phyloP scores from a whole-genome alignment of 23 red algal genomes.

The Chondrus crispus region DNA sequence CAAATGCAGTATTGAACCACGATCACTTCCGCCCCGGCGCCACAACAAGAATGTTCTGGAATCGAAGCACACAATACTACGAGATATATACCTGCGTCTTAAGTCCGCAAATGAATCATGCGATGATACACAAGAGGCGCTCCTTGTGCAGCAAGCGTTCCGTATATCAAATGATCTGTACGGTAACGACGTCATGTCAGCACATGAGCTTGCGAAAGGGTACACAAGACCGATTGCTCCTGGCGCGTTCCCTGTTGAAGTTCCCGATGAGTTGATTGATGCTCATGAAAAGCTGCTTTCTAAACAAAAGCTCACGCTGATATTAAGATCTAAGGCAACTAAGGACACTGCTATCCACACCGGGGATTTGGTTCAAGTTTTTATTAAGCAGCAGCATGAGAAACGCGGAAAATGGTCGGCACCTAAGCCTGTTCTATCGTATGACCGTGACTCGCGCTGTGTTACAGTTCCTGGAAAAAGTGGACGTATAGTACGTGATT shows the following conservation, averaged over 20 bases:
- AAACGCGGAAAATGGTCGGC: background rate
- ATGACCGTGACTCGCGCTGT: background rate
- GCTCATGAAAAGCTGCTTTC: background rate
- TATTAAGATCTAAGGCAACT: background rate
- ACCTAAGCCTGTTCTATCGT: background rate
- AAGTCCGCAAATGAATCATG: background rate
- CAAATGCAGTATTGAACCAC: background rate
- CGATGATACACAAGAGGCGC: background rate
- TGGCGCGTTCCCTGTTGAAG: background rate
- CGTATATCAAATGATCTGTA: background rate
- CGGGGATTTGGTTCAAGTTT: background rate
- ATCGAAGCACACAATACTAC: background rate
- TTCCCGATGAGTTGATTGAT: background rate
- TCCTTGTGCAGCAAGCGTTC: background rate
- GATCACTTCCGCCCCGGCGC: background rate
- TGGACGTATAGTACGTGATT: background rate
- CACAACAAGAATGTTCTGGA: slow-evolving; percentile 40
- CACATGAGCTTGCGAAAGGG: background rate
- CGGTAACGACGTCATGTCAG: background rate
- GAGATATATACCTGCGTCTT: background rate
- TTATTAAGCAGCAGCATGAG: background rate
- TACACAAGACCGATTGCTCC: background rate
- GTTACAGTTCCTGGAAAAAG: slow-evolving; percentile 3
- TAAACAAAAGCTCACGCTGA: background rate
- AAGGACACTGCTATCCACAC: background rate